Conservation (phyloP, 305 asterid genomes). For the Fraxinus sp. region DNA sequence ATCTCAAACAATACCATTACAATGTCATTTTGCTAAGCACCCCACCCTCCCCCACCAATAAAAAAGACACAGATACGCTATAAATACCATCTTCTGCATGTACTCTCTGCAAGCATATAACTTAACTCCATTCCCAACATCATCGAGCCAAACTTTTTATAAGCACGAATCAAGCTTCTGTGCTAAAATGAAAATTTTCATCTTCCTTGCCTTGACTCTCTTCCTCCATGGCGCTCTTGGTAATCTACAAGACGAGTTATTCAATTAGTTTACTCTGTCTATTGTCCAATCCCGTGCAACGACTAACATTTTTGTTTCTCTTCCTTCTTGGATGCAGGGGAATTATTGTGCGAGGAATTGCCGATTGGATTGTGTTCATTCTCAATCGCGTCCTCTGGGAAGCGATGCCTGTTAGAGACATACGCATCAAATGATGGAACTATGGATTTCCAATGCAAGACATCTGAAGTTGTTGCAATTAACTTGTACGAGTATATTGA, state of each 20-base stretch:
- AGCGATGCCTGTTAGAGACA: conserved; percentile 50
- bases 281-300: background rate
- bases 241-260: background rate
- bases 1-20: background rate
- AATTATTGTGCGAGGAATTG: conserved; percentile 47
- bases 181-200: conserved; percentile 15
- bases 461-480: conserved; percentile 40
- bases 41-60: background rate
- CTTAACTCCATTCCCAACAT: background rate
- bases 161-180: background rate
- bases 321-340: conserved; percentile 30
- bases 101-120: background rate
- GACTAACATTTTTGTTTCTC: background rate
- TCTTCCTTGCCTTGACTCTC: conserved; percentile 39
- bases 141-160: background rate
- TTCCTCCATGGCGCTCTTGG: conserved; percentile 49
- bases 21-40: background rate
- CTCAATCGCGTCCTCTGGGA: conserved; percentile 45
- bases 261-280: background rate
- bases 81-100: background rate
- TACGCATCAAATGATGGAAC: conserved; percentile 29
- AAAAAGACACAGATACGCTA: background rate
- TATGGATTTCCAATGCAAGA: conserved; percentile 45
- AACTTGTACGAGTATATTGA: conserved; percentile 40
- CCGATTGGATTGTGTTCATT: conserved; percentile 44